Evolutionary conservation across 1,139 yeast genomes (phyloP).

Genomic region (Debaryomyces psychrophilus): DNA sequence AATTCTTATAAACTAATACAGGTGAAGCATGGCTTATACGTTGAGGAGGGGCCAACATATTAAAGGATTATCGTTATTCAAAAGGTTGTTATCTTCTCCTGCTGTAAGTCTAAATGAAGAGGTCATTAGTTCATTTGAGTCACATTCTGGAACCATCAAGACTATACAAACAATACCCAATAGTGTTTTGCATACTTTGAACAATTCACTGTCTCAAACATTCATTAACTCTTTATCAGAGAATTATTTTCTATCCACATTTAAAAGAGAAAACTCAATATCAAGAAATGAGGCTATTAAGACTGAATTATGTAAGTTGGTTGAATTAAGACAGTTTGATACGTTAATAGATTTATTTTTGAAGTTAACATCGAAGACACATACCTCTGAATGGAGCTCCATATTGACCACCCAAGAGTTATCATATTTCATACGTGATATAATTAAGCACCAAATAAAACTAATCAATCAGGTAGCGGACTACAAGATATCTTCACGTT

Average conservation of each 20-base stretch:
- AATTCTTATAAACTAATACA: background rate
- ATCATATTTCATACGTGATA: constrained; percentile 26
- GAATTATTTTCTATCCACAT: constrained; percentile 16
- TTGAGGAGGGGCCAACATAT: constrained; percentile 7
- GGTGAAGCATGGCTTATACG: constrained; percentile 4
- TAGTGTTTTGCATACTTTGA: constrained; percentile 2
- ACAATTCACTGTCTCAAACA: constrained; percentile 13
- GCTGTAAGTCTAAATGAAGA: constrained; percentile 11
- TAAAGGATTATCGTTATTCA: constrained; percentile 4
- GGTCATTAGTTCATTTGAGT: constrained; percentile 4
- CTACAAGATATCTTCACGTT: constrained; percentile 9
- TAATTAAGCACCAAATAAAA: constrained; percentile 29
- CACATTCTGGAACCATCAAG: constrained; percentile 1
- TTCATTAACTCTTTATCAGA: constrained; percentile 16
- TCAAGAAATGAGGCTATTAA: constrained; percentile 15
- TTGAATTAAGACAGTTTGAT: constrained; percentile 22
- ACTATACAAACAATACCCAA: background rate
- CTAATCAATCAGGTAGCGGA: constrained; percentile 16
- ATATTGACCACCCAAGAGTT: constrained; percentile 26
- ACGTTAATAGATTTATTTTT: constrained; percentile 26
- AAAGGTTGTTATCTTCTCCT: constrained; percentile 10
- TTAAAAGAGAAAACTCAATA: constrained; percentile 1
- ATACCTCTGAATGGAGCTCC: constrained; percentile 13
- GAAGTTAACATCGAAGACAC: constrained; percentile 20
- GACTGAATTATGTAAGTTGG: constrained; percentile 21